Percentiles rank a stretch among this genome's conserved stretches.
Evolutionary conservation across 768 basidiomycete species (phyloP).

Genomic region (Trametopsis cervina): DNA sequence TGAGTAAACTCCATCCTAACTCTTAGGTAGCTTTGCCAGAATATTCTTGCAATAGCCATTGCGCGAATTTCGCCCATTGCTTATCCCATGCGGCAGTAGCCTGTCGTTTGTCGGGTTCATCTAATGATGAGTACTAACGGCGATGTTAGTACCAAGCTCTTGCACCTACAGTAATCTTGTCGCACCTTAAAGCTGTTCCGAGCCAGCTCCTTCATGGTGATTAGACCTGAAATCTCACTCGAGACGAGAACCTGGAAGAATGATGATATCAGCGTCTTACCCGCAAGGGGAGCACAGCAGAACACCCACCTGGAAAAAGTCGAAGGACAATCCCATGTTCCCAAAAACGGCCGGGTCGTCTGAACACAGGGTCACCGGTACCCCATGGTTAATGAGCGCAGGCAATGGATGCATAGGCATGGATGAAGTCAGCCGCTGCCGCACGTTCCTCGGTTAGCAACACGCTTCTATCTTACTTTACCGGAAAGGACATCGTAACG

Average conservation of each 20-base stretch:
- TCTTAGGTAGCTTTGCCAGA: no score
- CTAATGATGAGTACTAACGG: slow-evolving; percentile 46
- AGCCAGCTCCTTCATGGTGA: slow-evolving; percentile 53
- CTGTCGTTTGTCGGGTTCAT: slow-evolving; percentile 35
- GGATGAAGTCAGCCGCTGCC: slow-evolving; percentile 64
- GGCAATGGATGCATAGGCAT: slow-evolving; percentile 79
- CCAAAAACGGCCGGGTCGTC: slow-evolving; percentile 78
- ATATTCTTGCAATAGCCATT: slow-evolving; percentile 23
- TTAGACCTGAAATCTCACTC: slow-evolving; percentile 59
- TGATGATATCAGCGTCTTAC: background rate
- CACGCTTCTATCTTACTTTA: background rate
- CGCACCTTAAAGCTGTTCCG: slow-evolving; percentile 55
- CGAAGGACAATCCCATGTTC: slow-evolving; percentile 71
- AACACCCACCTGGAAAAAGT: slow-evolving; percentile 63
- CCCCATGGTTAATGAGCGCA: slow-evolving; percentile 61
- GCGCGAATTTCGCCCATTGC: slow-evolving; percentile 41
- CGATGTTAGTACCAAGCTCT: slow-evolving; percentile 2
- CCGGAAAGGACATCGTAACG: background rate
- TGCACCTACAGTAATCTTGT: background rate
- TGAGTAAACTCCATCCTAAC: no score
- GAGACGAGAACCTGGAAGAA: slow-evolving; percentile 43
- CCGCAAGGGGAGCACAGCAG: no score
- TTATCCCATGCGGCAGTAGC: slow-evolving; percentile 40
- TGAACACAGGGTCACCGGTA: slow-evolving; percentile 63
- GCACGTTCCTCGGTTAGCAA: background rate